phyloP scores from a whole-genome alignment of 2,329 filamentous ascomycete genomes.

The Fusarium mexicanum region DNA sequence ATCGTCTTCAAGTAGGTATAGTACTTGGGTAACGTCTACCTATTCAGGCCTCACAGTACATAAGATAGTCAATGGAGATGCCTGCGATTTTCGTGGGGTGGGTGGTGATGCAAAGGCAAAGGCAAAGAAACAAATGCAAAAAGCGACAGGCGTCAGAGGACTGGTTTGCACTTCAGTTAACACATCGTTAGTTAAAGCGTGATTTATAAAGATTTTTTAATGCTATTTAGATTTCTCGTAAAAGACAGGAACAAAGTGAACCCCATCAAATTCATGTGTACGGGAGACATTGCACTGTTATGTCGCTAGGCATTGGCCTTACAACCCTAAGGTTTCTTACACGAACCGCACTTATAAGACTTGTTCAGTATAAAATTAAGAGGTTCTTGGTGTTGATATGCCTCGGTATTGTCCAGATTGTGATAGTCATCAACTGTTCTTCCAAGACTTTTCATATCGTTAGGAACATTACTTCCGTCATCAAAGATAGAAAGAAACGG shows the following conservation, averaged over 20 bases:
- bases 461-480: neutral
- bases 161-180: neutral
- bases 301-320: no score
- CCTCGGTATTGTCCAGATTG: neutral
- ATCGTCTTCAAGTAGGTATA: neutral
- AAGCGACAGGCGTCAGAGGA: constrained; percentile 8
- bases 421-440: neutral
- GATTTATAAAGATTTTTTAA: neutral
- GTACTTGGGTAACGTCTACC: neutral
- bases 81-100: neutral
- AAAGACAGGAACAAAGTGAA: neutral
- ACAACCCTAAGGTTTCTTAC: no score
- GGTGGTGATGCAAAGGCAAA: neutral
- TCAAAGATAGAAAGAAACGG: neutral
- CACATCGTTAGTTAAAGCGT: neutral
- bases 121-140: neutral
- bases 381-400: neutral
- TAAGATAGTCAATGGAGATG: neutral
- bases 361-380: neutral
- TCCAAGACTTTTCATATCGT: no score
- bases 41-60: neutral
- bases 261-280: no score
- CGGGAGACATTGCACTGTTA: no score
- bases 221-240: neutral
- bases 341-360: neutral